Evolutionary conservation across 495 filamentous ascomycete species (phyloP), one percentile per base, ranked within the genome.

Genomic region (Hypoxylon perforatum): DNA sequence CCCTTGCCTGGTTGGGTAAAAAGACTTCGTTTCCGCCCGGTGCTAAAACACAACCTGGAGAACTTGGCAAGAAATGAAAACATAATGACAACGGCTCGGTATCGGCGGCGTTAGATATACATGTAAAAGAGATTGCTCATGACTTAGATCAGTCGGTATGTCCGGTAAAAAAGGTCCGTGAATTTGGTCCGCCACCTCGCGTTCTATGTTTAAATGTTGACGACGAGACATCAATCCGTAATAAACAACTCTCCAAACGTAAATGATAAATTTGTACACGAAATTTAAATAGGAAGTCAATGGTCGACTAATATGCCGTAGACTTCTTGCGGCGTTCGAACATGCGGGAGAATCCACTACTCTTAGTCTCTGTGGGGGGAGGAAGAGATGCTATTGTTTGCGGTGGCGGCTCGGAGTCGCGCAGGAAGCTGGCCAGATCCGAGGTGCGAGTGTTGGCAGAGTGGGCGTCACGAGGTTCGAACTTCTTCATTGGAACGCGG

Each of bases 391-490:
- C 63, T 21, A 63, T 48, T 48, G 71, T 52, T 35, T 62, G 57
- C n/a, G 74, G 71, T 21, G 91, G 91, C n/a, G 92, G 92, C 17
- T 84, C 91, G 19, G 90, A 91, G 61, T 88, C 90, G 39, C 84
- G 87, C 12, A 97, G 77, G 75, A 96, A 96, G 65, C 91, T 90
- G 2, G 92, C 92, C 54, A 96, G 76, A 28, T 93, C 92, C 39
- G 85, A 86, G 2, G 91, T 93, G 81, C 63, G 67, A 63, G 61
- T 61, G 59, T 39, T 77, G 50, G 19, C 72, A 52, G 77, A 77
- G 7, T 77, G 71, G 8, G 84, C 77, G 14, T 86, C 84, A 25
- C 84, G 76, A 4, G 84, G 78, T 67, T 85, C 80, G 54, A 82
- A 85, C 53, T 70, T 83, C 74, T 82, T 86, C 78, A 84, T 83